These are phyloP conservation scores for Solanum megistacrolobum DNA, from an alignment of 257 asterid species.

Conservation along the genomic window DNA sequence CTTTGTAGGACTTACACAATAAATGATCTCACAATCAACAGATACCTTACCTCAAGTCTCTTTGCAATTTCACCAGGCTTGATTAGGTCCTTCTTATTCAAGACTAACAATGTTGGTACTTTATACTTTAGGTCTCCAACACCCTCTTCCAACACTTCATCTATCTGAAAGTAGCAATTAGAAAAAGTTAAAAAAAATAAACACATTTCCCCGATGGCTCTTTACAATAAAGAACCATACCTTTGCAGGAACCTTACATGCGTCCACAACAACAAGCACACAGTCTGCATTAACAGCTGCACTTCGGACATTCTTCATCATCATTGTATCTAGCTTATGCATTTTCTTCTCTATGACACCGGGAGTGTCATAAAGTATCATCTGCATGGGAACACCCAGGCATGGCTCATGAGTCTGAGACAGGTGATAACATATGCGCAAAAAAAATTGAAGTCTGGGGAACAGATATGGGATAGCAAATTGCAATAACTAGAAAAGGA, in stretches of 20 bases:
- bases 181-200: neutral
- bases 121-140: slow-evolving; percentile 49
- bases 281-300: slow-evolving; percentile 91
- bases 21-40: neutral
- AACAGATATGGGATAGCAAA: neutral
- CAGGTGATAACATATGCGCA: neutral
- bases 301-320: slow-evolving; percentile 93
- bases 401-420: neutral
- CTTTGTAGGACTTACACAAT: neutral
- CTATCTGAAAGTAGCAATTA: slow-evolving; percentile 42
- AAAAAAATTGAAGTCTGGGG: neutral
- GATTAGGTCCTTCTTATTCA: slow-evolving; percentile 89
- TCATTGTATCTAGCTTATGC: slow-evolving; percentile 92
- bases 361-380: slow-evolving; percentile 95
- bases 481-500: neutral
- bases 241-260: slow-evolving; percentile 71
- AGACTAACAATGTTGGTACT: slow-evolving; percentile 70
- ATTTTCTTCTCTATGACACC: slow-evolving; percentile 96
- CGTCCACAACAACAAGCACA: slow-evolving; percentile 84
- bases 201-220: neutral
- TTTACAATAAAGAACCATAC: slow-evolving; percentile 21
- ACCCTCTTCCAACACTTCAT: slow-evolving; percentile 72
- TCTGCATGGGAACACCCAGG: slow-evolving; percentile 33
- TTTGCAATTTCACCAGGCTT: slow-evolving; percentile 98
- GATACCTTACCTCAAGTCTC: slow-evolving; percentile 62